These are phyloP conservation scores for Leptographium flavum DNA, from an alignment of 2,329 filamentous ascomycete genomes.

Conservation along the genomic window DNA sequence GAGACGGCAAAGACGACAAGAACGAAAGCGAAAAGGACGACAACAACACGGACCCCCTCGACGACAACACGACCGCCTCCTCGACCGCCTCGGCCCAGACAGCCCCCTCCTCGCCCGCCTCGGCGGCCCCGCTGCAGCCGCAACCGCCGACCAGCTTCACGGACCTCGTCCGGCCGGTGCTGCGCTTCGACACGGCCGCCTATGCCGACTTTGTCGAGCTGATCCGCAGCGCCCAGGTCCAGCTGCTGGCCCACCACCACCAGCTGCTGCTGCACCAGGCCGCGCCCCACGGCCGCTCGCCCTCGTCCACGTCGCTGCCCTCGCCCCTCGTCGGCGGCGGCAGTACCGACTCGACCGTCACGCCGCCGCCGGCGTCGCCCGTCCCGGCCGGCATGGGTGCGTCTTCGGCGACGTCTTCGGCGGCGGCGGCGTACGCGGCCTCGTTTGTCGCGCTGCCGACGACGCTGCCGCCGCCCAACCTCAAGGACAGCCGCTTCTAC, in stretches of 20 bases:
- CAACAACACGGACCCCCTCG: too few species aligned
- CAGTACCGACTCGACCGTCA: slow-evolving; percentile 28
- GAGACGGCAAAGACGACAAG: slow-evolving; percentile 42
- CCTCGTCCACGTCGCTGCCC: slow-evolving; percentile 28
- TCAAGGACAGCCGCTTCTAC: slow-evolving; percentile 90
- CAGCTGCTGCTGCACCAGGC: slow-evolving; percentile 19
- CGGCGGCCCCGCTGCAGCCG: slow-evolving; percentile 10
- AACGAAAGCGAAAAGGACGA: slow-evolving; percentile 19
- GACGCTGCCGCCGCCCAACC: slow-evolving; percentile 21
- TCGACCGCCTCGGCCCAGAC: not conserved
- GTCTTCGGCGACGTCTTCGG: too few species aligned
- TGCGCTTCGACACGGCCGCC: slow-evolving; percentile 65
- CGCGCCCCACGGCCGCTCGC: slow-evolving; percentile 45
- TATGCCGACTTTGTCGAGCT: slow-evolving; percentile 79
- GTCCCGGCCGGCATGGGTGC: too few species aligned
- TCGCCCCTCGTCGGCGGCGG: slow-evolving; percentile 26
- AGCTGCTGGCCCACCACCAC: slow-evolving; percentile 8
- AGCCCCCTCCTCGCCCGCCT: not conserved
- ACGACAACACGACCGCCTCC: not conserved
- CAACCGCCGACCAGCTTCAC: slow-evolving; percentile 54
- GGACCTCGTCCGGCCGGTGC: slow-evolving; percentile 68
- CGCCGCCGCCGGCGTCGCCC: slow-evolving; percentile 22
- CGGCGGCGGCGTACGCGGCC: slow-evolving; percentile 19
- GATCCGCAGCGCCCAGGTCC: slow-evolving; percentile 41
- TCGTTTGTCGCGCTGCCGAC: slow-evolving; percentile 17